Percentiles rank a stretch among this genome's conserved stretches.
phyloP scores from a whole-genome alignment of 1,284 basidiomycete genomes.

The Fomitopsis schrenkii region DNA sequence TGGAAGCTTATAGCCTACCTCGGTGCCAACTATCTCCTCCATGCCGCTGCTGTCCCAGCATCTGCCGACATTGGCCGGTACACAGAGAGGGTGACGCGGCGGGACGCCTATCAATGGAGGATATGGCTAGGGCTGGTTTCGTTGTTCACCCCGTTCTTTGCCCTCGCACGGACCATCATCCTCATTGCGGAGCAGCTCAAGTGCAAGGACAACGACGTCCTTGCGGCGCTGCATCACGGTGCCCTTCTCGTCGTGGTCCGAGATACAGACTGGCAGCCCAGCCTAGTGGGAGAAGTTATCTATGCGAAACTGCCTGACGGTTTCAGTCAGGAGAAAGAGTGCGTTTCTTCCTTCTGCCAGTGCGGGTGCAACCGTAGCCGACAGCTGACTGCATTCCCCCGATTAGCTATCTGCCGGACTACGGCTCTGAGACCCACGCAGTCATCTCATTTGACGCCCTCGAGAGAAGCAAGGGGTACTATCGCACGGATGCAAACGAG shows the following conservation, averaged over 20 bases:
- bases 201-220: slow-evolving; percentile 1
- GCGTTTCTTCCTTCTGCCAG: background rate
- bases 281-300: background rate
- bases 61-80: slow-evolving; percentile 1
- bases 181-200: slow-evolving; percentile 5
- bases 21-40: slow-evolving; percentile 1
- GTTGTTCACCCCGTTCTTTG: slow-evolving; percentile 4
- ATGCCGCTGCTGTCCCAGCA: background rate
- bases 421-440: background rate
- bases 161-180: slow-evolving; percentile 2
- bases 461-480: background rate
- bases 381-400: background rate
- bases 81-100: slow-evolving; percentile 1
- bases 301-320: background rate
- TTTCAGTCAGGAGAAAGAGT: background rate
- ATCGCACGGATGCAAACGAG: background rate
- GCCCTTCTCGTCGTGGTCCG: background rate
- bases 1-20: background rate
- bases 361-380: background rate
- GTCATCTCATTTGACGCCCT: background rate
- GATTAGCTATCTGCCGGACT: background rate
- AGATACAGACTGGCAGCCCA: background rate
- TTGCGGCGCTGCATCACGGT: slow-evolving; percentile 1
- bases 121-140: background rate
- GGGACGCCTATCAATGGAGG: background rate